Conservation (phyloP, 2,329 filamentous ascomycete genomes). For the Fusarium sp. region DNA sequence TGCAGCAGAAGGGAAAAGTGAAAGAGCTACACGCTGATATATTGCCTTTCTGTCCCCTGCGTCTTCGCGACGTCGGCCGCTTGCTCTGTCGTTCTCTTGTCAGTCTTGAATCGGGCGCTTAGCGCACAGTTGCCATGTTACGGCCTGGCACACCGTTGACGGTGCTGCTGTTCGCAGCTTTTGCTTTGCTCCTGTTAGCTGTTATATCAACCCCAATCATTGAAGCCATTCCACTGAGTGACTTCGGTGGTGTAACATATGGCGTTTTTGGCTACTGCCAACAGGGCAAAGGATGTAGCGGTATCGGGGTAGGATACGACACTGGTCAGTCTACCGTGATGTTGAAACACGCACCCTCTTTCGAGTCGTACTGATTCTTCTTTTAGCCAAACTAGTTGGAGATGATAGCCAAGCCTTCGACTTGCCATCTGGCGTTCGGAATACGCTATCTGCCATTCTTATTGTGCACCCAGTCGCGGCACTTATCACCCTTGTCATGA, state of each 20-base stretch:
- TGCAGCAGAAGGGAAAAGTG: constrained; percentile 1
- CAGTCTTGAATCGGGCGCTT: constrained; percentile 24
- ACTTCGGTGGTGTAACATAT: constrained; percentile 79
- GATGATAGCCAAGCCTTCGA: constrained; percentile 61
- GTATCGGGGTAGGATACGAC: constrained; percentile 84
- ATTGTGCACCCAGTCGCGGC: constrained; percentile 94
- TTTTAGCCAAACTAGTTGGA: constrained; percentile 37
- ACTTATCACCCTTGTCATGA: constrained; percentile 84
- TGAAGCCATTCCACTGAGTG: constrained; percentile 82
- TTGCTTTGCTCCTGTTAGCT: constrained; percentile 84
- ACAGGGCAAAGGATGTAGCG: constrained; percentile 67
- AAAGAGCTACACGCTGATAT: not conserved
- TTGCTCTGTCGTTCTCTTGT: constrained; percentile 14
- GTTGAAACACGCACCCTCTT: not conserved
- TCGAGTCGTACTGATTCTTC: constrained; percentile 18
- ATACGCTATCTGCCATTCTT: constrained; percentile 83
- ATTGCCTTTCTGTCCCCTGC: constrained; percentile 18
- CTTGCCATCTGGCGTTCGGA: constrained; percentile 61
- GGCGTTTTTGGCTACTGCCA: constrained; percentile 93
- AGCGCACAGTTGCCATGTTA: constrained; percentile 69
- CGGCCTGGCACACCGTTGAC: constrained; percentile 92
- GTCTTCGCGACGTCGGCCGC: constrained; percentile 38
- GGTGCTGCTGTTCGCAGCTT: constrained; percentile 84
- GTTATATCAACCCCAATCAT: constrained; percentile 93
- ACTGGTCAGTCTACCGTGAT: constrained; percentile 68